Evolutionary conservation across 2,329 filamentous ascomycete species (phyloP).

Genomic region (Polychaeton citri): DNA sequence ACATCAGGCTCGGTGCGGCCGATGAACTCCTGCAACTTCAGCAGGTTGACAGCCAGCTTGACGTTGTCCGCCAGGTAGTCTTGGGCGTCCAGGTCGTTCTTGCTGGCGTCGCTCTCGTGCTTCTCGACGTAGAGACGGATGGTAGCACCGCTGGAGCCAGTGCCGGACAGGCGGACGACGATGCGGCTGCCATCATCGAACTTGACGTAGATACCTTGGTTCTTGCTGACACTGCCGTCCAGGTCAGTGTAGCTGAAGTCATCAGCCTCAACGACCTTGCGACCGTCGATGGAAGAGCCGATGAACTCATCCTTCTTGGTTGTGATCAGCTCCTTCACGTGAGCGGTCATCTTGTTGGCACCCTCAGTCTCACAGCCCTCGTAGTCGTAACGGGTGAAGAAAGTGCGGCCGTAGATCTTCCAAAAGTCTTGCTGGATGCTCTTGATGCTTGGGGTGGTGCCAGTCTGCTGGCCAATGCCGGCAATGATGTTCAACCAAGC

Average conservation of each 20-base stretch:
- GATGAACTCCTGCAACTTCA: slow-evolving; percentile 89
- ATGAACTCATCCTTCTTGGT: slow-evolving; percentile 59
- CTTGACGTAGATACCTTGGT: slow-evolving; percentile 89
- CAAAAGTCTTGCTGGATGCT: slow-evolving; percentile 97
- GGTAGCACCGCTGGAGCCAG: slow-evolving; percentile 86
- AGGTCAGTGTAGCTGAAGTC: slow-evolving; percentile 98
- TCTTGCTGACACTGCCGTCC: slow-evolving; percentile 89
- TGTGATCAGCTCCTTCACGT: slow-evolving; percentile 66
- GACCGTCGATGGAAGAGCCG: slow-evolving; percentile 67
- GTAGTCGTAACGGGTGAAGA: slow-evolving; percentile 99
- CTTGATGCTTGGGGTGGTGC: slow-evolving; percentile 77
- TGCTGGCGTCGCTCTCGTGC: slow-evolving; percentile 69
- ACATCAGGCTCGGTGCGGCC: slow-evolving; percentile 90
- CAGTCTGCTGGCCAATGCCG: slow-evolving; percentile 71
- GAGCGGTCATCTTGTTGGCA: slow-evolving; percentile 76
- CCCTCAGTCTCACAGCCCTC: slow-evolving; percentile 86
- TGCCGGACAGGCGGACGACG: slow-evolving; percentile 87
- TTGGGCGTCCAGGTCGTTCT: slow-evolving; percentile 72
- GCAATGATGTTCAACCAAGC: slow-evolving; percentile 99
- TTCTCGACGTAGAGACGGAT: slow-evolving; percentile 97
- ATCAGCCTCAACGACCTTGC: slow-evolving; percentile 76
- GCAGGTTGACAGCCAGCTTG: slow-evolving; percentile 64
- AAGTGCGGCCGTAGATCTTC: slow-evolving; percentile 88
- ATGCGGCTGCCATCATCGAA: slow-evolving; percentile 93
- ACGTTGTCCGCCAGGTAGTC: slow-evolving; percentile 89